phyloP scores from a whole-genome alignment of 768 basidiomycete species.

The Kwoniella dejecticola region DNA sequence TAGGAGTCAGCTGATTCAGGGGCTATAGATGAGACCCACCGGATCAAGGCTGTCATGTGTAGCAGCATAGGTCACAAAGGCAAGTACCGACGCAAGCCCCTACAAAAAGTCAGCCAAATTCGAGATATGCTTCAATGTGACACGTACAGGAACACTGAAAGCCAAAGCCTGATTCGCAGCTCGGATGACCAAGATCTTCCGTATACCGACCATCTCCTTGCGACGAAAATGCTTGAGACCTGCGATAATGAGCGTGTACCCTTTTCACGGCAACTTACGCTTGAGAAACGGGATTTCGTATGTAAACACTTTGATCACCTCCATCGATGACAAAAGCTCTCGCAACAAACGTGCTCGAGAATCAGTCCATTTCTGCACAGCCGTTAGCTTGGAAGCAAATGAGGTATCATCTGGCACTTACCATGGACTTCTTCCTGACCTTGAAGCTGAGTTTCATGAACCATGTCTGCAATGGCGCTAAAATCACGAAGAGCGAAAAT shows the following conservation, averaged over 20 bases:
- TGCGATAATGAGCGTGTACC: constrained; percentile 37
- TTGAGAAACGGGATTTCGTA: constrained; percentile 71
- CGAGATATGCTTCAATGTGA: too few species aligned
- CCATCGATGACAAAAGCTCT: constrained; percentile 68
- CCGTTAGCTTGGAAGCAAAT: background rate
- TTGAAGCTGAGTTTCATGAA: constrained; percentile 66
- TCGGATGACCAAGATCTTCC: constrained; percentile 64
- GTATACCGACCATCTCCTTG: constrained; percentile 63
- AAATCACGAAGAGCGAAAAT: constrained; percentile 66
- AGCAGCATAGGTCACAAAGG: constrained; percentile 68
- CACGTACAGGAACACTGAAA: constrained; percentile 27
- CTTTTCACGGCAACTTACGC: constrained; percentile 57
- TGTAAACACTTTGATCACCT: constrained; percentile 75
- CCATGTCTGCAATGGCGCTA: constrained; percentile 67
- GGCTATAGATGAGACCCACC: constrained; percentile 16
- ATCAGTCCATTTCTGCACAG: constrained; percentile 63
- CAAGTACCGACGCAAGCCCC: constrained; percentile 67
- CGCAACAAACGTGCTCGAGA: constrained; percentile 66
- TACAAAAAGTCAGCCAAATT: constrained; percentile 60
- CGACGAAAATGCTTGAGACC: constrained; percentile 63
- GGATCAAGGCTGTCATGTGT: constrained; percentile 64
- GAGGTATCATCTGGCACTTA: constrained; percentile 3
- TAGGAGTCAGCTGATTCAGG: background rate
- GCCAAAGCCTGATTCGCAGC: constrained; percentile 63
- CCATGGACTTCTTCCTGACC: constrained; percentile 62